phyloP scores from a whole-genome alignment of 1,139 yeast genomes.

The Suhomyces panamericanus region DNA sequence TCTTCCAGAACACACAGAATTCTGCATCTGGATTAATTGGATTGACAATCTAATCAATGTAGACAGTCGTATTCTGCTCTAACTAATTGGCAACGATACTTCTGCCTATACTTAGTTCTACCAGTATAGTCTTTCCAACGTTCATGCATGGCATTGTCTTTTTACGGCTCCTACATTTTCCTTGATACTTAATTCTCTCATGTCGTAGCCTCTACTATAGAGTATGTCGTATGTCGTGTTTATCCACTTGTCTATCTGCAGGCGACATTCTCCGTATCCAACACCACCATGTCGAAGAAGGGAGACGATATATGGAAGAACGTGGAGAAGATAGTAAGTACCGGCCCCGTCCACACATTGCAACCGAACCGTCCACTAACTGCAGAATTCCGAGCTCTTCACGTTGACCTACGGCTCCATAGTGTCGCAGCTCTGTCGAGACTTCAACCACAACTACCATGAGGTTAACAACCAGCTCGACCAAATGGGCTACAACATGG shows the following conservation, averaged over 20 bases:
- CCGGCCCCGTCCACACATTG: too few species aligned
- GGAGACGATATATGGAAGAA: constrained; percentile 96
- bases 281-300: constrained; percentile 49
- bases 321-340: constrained; percentile 78
- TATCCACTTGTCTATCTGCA: background rate
- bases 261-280: background rate
- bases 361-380: constrained; percentile 7
- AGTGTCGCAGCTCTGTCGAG: constrained; percentile 90
- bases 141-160: too few species aligned
- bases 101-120: too few species aligned
- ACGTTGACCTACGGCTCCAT: constrained; percentile 92
- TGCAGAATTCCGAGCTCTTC: constrained; percentile 81
- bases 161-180: too few species aligned
- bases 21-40: too few species aligned
- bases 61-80: too few species aligned
- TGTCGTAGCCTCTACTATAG: too few species aligned
- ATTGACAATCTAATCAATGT: too few species aligned
- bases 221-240: background rate
- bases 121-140: too few species aligned
- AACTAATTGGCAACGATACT: too few species aligned
- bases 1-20: too few species aligned
- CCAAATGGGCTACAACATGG: constrained; percentile 94
- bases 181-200: too few species aligned
- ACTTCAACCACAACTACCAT: constrained; percentile 69
- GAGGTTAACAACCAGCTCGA: constrained; percentile 84